These are phyloP conservation scores for Plasmodium billcollinsi DNA, from an alignment of 169 alveolate species.

Conservation along the genomic window DNA sequence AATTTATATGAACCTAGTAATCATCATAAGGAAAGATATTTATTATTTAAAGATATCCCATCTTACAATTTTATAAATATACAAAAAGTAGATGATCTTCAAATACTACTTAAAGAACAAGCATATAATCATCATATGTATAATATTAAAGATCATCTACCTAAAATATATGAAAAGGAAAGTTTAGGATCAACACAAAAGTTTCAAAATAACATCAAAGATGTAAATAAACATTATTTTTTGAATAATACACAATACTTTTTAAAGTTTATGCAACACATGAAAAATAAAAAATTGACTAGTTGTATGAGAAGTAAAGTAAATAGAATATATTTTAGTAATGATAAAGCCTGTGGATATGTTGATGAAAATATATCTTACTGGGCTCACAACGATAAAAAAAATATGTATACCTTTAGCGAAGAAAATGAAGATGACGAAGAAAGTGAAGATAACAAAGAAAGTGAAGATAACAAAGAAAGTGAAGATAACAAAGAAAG, in stretches of 20 bases:
- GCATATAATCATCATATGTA: background rate
- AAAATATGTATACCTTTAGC: slow-evolving; percentile 7
- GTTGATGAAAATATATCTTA: slow-evolving; percentile 64
- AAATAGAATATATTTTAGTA: slow-evolving; percentile 39
- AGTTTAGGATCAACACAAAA: background rate
- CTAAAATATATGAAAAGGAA: background rate
- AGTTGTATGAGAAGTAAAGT: slow-evolving; percentile 36
- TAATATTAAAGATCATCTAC: background rate
- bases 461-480: background rate
- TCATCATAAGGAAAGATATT: slow-evolving; percentile 11
- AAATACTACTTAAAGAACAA: slow-evolving; percentile 3
- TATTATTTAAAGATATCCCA: background rate
- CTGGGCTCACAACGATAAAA: slow-evolving; percentile 55
- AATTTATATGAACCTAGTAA: slow-evolving; percentile 67
- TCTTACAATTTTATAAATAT: slow-evolving; percentile 1
- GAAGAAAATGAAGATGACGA: slow-evolving; percentile 23
- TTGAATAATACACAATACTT: background rate
- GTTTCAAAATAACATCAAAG: background rate
- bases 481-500: background rate
- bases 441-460: background rate
- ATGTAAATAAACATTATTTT: background rate
- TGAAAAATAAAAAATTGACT: slow-evolving; percentile 23
- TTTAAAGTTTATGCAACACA: slow-evolving; percentile 4
- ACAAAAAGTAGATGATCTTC: slow-evolving; percentile 14
- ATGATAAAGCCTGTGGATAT: slow-evolving; percentile 29